Percentiles rank a stretch among this genome's conserved stretches.
These are phyloP conservation scores for Paragyromitra xinjiangensis DNA, from an alignment of 495 filamentous ascomycete species.

Conservation along the genomic window DNA sequence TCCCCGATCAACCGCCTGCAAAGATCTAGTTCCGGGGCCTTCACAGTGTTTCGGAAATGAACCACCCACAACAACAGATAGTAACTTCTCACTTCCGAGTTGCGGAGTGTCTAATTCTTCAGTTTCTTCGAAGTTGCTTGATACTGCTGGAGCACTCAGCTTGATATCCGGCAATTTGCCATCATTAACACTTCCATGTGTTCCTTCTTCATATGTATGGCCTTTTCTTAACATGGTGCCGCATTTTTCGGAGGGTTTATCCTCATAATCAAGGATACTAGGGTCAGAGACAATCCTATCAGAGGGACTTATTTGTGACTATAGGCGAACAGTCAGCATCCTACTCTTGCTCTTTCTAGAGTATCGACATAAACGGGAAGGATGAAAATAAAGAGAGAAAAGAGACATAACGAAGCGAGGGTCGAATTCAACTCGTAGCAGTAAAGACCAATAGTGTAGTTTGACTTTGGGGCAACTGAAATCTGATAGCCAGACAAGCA, in stretches of 20 bases:
- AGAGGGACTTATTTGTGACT: not conserved
- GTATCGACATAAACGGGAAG: not conserved
- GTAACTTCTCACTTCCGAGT: not conserved
- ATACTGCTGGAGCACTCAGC: constrained; percentile 7
- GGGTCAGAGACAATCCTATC: not conserved
- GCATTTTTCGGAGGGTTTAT: not conserved
- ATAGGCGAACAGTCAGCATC: constrained; percentile 2
- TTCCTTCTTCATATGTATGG: not conserved
- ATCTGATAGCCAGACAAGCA: not conserved
- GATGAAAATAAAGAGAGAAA: not conserved
- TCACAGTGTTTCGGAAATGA: not conserved
- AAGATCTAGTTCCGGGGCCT: not conserved
- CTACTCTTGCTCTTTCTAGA: not conserved
- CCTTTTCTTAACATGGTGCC: not conserved
- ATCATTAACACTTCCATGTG: constrained; percentile 3
- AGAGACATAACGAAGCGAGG: not conserved
- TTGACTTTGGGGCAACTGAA: not conserved
- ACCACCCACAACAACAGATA: not conserved
- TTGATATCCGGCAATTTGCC: not conserved
- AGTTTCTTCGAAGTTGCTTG: not conserved
- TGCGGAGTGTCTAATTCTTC: not conserved
- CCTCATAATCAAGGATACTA: constrained; percentile 1
- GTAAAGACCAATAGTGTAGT: not conserved
- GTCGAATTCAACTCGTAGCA: not conserved
- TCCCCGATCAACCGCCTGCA: not conserved